Evolutionary conservation across 306 rosid genomes (phyloP), one percentile per base, ranked within the genome.

Genomic region (Glycyrrhiza uralensis): DNA sequence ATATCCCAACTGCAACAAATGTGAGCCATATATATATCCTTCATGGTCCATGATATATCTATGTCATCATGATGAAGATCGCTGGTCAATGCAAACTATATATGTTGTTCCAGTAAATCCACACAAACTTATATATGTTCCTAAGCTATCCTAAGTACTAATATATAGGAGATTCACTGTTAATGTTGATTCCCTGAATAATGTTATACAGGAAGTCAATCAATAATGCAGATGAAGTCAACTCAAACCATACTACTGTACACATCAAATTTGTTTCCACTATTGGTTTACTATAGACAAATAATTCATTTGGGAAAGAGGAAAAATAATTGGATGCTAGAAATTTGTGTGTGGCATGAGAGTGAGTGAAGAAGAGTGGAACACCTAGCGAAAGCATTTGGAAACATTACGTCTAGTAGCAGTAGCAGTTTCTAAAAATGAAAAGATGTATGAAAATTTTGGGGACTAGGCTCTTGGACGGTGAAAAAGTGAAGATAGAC

Each of bases 191-290:
- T 39, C 46, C 35, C 4, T 45, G 15, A 45, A 30, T 35, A 30
- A 20, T 44, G 32, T 51, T 23, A 7, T 5, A 46, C 55, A 45
- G 23, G 11, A 68, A 58, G 64, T 68, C 81, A 68, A 76, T 28
- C 76, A 58, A 68, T 76, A 76, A 76, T 76, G 64, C 7, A 66
- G 49, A 68, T 46, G 19, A 58, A 57, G 81, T 67, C 75, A 66
- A 65, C 58, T 41, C 3, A 13, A 39, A 26, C 36, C 59, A 1
- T 36, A 10, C 30, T 11, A 33, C 8, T 33, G 3, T 15, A 10
- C 33, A 45, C 77, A 14, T 59, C 24, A 5, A 29, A 8, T 60
- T 23, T 35, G 71, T 24, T 56, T 41, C n/a, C 44, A 3, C 11
- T 8, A 2, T 1, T 51, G 2, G 8, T 49, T 50, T 20, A 22